Conservation (phyloP, 441 rosid genomes). For the Euphorbia corollata region DNA sequence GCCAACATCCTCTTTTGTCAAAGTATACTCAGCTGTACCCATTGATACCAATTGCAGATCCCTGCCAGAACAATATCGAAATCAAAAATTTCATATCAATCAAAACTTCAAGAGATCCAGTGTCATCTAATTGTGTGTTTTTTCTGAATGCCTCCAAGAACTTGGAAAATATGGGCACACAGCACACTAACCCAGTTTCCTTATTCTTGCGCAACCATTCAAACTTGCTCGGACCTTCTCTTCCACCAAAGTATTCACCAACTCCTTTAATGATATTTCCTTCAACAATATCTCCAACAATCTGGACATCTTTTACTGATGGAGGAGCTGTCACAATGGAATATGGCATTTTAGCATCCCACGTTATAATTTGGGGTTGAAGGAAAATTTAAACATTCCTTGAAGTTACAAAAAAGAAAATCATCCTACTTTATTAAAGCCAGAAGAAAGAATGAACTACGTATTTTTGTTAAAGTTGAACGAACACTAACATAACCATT, state of each 20-base stretch:
- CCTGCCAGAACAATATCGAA: conserved; percentile 37
- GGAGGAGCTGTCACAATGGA: conserved; percentile 76
- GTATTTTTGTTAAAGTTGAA: conserved; percentile 3
- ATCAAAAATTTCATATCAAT: conserved; percentile 1
- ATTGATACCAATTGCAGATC: conserved; percentile 50
- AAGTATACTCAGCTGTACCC: conserved; percentile 79
- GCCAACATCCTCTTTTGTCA: conserved; percentile 91
- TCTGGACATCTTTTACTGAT: conserved; percentile 65
- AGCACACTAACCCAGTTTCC: conserved; percentile 63
- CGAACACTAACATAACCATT: neutral
- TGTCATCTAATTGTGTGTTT: neutral
- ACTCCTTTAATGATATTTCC: conserved; percentile 68
- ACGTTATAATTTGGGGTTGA: conserved; percentile 4
- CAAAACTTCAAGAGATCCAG: conserved; percentile 1
- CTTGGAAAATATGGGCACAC: conserved; percentile 21
- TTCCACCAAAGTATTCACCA: conserved; percentile 95
- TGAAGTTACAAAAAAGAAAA: neutral
- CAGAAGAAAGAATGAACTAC: neutral
- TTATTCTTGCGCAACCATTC: conserved; percentile 78
- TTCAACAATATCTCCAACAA: conserved; percentile 84
- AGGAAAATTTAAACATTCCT: neutral
- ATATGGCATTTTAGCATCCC: conserved; percentile 20
- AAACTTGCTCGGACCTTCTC: conserved; percentile 98
- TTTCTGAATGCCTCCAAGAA: neutral
- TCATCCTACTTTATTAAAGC: neutral